Evolutionary conservation across 164 flowering plant genomes (phyloP).

Genomic region (Macadamia tetraphylla): DNA sequence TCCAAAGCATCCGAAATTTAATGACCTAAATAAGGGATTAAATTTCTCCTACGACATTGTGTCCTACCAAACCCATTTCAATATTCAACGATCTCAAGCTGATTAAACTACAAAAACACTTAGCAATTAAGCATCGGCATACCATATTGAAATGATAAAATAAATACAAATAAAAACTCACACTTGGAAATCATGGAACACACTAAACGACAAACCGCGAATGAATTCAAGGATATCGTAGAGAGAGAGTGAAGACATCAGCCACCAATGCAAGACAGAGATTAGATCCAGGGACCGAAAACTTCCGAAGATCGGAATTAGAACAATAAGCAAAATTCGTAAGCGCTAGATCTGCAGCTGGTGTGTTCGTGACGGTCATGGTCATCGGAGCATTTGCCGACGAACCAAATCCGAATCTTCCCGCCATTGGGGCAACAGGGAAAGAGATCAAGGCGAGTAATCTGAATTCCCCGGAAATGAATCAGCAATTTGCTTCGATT

Average conservation of each 20-base stretch:
- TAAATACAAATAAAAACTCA: no score
- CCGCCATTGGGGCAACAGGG: conserved; percentile 22
- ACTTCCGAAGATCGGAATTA: conserved; percentile 46
- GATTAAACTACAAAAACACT: no score
- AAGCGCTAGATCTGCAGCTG: conserved; percentile 59
- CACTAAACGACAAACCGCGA: neutral
- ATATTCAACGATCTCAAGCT: no score
- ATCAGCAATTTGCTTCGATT: neutral
- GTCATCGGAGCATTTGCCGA: conserved; percentile 13
- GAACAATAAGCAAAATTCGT: conserved; percentile 60
- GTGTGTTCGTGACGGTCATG: conserved; percentile 63
- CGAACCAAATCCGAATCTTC: conserved; percentile 25
- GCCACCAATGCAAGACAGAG: conserved; percentile 47
- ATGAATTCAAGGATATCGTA: conserved; percentile 67
- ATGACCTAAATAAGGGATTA: no score
- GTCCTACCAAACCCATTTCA: no score
- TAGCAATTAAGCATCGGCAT: no score
- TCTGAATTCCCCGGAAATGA: neutral
- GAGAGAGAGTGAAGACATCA: conserved; percentile 58
- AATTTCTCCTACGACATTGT: no score
- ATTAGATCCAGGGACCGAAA: conserved; percentile 47
- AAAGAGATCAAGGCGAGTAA: neutral
- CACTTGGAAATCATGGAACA: neutral
- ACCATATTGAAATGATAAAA: no score
- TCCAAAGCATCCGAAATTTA: no score